These are phyloP conservation scores for Paecilomyces niveus DNA, from an alignment of 2,329 filamentous ascomycete species.

Conservation along the genomic window DNA sequence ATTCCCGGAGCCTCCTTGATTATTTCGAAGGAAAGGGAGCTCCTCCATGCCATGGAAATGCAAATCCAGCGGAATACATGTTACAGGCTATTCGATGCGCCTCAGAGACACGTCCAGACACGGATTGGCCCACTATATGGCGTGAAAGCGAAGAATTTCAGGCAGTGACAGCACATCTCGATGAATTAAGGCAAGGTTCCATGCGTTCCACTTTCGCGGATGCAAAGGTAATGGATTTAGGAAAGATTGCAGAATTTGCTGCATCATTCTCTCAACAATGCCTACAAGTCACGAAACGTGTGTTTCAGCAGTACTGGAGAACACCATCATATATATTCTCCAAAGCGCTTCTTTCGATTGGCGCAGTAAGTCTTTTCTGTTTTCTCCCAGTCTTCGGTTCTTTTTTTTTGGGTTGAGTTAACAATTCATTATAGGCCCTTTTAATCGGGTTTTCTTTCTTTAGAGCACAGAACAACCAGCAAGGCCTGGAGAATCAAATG, in stretches of 20 bases:
- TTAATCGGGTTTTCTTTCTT: constrained; percentile 83
- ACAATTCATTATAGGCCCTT: constrained; percentile 52
- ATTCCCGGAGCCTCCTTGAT: constrained; percentile 49
- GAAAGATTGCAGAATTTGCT: constrained; percentile 70
- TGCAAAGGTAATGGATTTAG: constrained; percentile 31
- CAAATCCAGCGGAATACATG: constrained; percentile 74
- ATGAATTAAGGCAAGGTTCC: constrained; percentile 37
- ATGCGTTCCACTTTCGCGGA: constrained; percentile 31
- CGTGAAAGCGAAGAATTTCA: constrained; percentile 50
- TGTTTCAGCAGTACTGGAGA: constrained; percentile 90
- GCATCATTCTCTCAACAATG: constrained; percentile 65
- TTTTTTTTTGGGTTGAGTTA: too few relatives aligned
- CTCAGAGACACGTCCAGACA: constrained; percentile 54
- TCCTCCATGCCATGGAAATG: constrained; percentile 50
- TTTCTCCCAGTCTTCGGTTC: too few relatives aligned
- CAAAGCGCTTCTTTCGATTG: constrained; percentile 57
- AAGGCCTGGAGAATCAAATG: constrained; percentile 85
- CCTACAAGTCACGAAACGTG: constrained; percentile 60
- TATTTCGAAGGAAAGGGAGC: constrained; percentile 63
- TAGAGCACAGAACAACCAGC: constrained; percentile 63
- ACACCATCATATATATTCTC: constrained; percentile 84
- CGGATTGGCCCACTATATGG: constrained; percentile 61
- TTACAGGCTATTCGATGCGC: constrained; percentile 54
- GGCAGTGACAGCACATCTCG: constrained; percentile 51
- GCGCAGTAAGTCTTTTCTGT: too few relatives aligned